phyloP scores from a whole-genome alignment of 805 yeast genomes.

The Metschnikowia reukaufii region DNA sequence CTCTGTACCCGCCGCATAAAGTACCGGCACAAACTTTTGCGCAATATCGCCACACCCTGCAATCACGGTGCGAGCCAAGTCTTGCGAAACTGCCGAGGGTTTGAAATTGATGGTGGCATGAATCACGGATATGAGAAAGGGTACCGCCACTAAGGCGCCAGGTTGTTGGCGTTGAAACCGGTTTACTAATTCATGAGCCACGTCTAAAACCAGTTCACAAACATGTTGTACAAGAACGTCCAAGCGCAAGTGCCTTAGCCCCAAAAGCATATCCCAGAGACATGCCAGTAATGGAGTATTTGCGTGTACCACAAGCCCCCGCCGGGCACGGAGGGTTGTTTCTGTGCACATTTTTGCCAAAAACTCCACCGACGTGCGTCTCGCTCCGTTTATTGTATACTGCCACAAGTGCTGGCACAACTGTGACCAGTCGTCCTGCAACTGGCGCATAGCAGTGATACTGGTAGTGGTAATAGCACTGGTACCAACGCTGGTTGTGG shows the following conservation, averaged over 20 bases:
- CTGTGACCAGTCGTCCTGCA: conserved; percentile 34
- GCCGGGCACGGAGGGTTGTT: conserved; percentile 16
- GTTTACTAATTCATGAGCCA: conserved; percentile 30
- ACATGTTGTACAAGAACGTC: conserved; percentile 51
- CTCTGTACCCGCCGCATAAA: conserved; percentile 22
- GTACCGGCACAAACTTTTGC: conserved; percentile 23
- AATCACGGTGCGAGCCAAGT: conserved; percentile 26
- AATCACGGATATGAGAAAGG: conserved; percentile 59
- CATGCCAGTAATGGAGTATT: conserved; percentile 42
- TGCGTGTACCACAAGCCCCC: conserved; percentile 5
- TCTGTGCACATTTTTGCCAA: conserved; percentile 34
- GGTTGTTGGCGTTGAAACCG: conserved; percentile 12
- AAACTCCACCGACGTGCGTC: conserved; percentile 31
- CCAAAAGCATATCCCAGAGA: conserved; percentile 44
- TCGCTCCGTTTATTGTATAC: conserved; percentile 37
- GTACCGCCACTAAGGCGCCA: conserved; percentile 43
- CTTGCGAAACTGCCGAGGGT: conserved; percentile 55
- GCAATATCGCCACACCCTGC: conserved; percentile 20
- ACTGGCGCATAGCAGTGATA: conserved; percentile 7
- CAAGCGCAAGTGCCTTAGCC: conserved; percentile 46
- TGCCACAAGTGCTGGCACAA: conserved; percentile 38
- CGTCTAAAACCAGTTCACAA: conserved; percentile 22
- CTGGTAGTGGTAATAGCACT: too few relatives aligned
- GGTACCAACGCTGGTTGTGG: too few relatives aligned
- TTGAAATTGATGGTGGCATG: conserved; percentile 57